Evolutionary conservation across 306 rosid species (phyloP).

Genomic region (Pterocarpus macrocarpus): DNA sequence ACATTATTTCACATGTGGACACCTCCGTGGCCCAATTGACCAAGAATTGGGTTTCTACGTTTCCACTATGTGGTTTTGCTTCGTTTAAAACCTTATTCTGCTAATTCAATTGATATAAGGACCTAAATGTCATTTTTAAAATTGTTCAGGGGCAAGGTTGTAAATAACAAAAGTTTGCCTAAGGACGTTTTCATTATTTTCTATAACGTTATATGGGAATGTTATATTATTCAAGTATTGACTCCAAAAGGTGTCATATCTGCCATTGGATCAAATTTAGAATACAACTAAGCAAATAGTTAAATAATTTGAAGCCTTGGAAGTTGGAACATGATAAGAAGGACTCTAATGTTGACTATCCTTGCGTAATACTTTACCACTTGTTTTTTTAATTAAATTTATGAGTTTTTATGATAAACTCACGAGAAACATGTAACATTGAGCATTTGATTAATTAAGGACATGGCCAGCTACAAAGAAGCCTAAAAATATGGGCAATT

Average conservation of each 20-base stretch:
- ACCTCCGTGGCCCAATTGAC: too few species aligned
- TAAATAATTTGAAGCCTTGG: background rate
- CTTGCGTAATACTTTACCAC: background rate
- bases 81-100: too few species aligned
- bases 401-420: background rate
- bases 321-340: background rate
- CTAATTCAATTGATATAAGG: too few species aligned
- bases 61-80: too few species aligned
- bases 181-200: too few species aligned
- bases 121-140: too few species aligned
- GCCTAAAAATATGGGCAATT: background rate
- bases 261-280: background rate
- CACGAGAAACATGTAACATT: background rate
- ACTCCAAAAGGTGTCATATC: background rate
- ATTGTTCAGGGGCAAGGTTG: too few species aligned
- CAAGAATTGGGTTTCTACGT: too few species aligned
- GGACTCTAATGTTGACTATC: constrained; percentile 2
- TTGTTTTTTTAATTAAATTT: background rate
- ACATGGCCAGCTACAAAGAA: background rate
- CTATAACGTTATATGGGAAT: too few species aligned
- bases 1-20: too few species aligned
- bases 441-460: constrained; percentile 19
- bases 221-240: background rate
- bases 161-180: too few species aligned
- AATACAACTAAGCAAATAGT: background rate